Evolutionary conservation across 2,329 filamentous ascomycete genomes (phyloP), one percentile per base, ranked within the genome.

Genomic region (Tolypocladium ophioglossoides): DNA sequence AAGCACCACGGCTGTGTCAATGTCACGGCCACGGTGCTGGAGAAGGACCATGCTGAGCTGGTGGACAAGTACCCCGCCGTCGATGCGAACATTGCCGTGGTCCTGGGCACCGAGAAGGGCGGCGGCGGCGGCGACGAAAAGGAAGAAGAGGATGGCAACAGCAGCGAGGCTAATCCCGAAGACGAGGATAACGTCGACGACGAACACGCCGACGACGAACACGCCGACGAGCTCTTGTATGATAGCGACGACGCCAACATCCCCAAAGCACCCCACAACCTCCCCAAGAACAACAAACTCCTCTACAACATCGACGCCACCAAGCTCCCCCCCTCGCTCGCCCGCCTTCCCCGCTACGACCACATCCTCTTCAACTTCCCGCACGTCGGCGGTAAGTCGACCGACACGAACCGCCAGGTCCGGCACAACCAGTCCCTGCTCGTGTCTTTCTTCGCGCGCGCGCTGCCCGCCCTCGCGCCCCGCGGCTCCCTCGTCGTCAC

Each of bases 311-410:
- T 91, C 58, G 87, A 91, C 69, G 88, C 85, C 1, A 83, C 78
- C 46, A 86, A 70, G 55, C 77, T 86, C 65, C 74, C 74, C 32
- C 67, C 74, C 35, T 62, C 65, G n/a, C 78, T 76, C 62, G 59
- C 63, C 57, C 67, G 65, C 41, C 68, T 70, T 32, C 61, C 65
- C 2, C 40, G n/a, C 57, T 91, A 87, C 77, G 85, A 95, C 68
- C 80, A 83, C 54, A 85, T 97, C 58, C 78, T 92, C 60, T 99
- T 97, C 82, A 96, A 96, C 76, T 99, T 99, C 70, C 94, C 94
- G 38, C 94, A 99, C 73, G 87, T 95, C 4, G 94, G 94, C 59
- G 94, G 94, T 48, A 85, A 95, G 64, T 87, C 83, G 59, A 97
- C 87, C 62, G 91, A 97, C 73, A 87, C 96, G 54, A 96, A 96